phyloP scores from a whole-genome alignment of 2,329 filamentous ascomycete species.

The Diaporthe aspalathi region DNA sequence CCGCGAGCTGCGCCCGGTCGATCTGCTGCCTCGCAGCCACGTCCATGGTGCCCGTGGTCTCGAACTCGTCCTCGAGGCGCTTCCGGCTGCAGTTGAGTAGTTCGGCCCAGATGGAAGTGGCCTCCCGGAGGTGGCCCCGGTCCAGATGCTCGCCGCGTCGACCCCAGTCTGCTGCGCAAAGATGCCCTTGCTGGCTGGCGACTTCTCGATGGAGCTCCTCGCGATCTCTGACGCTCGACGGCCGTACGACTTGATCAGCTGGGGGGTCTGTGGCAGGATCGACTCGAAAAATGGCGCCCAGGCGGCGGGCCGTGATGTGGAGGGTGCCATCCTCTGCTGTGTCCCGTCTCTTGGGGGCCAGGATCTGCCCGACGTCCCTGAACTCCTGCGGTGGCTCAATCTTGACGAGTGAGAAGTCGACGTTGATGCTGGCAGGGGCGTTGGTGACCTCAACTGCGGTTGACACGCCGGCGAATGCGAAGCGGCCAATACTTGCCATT shows the following conservation, averaged over 20 bases:
- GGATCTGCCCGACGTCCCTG: constrained; percentile 43
- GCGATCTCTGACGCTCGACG: constrained; percentile 48
- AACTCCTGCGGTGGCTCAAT: constrained; percentile 49
- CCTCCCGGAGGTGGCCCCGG: constrained; percentile 41
- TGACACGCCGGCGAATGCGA: not conserved
- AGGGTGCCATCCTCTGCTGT: constrained; percentile 52
- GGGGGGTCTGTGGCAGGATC: constrained; percentile 47
- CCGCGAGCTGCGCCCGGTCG: constrained; percentile 41
- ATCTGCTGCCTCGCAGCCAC: not conserved
- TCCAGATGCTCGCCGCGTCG: constrained; percentile 46
- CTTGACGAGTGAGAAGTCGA: constrained; percentile 57
- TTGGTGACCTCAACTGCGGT: not conserved
- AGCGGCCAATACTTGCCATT: not conserved
- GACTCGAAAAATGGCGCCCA: constrained; percentile 54
- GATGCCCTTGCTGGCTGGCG: constrained; percentile 24
- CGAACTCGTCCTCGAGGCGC: constrained; percentile 2
- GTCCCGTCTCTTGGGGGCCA: constrained; percentile 44
- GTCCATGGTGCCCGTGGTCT: not conserved
- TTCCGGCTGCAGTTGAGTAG: constrained; percentile 41
- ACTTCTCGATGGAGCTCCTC: constrained; percentile 28
- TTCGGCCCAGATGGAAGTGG: constrained; percentile 49
- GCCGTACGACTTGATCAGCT: constrained; percentile 51
- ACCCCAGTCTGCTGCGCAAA: constrained; percentile 45
- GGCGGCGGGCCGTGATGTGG: constrained; percentile 52
- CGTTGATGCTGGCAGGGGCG: constrained; percentile 47